Base-by-base conservation (phyloP, 805 yeast genomes). In the Kodamaea laetipori region DNA sequence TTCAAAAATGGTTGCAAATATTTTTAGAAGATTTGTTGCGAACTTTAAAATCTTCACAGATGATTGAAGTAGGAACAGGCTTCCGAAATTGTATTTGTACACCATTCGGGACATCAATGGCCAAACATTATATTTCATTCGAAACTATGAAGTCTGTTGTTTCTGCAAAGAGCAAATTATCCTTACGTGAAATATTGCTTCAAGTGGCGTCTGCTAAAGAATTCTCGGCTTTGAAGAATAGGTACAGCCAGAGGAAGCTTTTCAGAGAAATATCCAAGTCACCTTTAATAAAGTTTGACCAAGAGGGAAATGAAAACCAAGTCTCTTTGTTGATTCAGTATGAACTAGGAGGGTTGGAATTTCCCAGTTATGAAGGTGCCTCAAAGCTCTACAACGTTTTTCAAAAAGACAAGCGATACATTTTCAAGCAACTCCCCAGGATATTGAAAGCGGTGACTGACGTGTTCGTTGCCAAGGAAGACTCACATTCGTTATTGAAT, bases 281-380 rank as follows among this genome's bases (percentile, higher is more conserved):
- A 0, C 71, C 73, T 0, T 50, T 66, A 1, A 46, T 74, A 1
- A 66, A 58, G 44, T 74, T 47, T 16, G 53, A 62, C n/a, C 50
- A 59, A 0, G 56, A 57, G 1, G 61, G 63, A 12, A 54, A 58
- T 15, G 42, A 40, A 18, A 73, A 74, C 8, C 78, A 78, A 45
- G 58, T 74, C 0, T 66, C 63, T 3, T 48, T 78, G 6, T 17
- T 76, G 7, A 56, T 76, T 6, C 82, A 79, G 47, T 73, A 64
- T 53, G 81, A 77, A 40, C 58, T 79, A 6, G 77, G 81, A 1
- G 78, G 80, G 0, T 37, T 72, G 3, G 78, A 73, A 19, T 73
- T 57, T 41, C 82, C 82, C 1, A 52, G 51, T 3, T 73, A 66
- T 43, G 63, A 56, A 4, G 78, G 75, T 1, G 63, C 78, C 1